Evolutionary conservation across 192 early-diverging fungal species (phyloP).

Genomic region (Gaertneriomyces semiglobifer): DNA sequence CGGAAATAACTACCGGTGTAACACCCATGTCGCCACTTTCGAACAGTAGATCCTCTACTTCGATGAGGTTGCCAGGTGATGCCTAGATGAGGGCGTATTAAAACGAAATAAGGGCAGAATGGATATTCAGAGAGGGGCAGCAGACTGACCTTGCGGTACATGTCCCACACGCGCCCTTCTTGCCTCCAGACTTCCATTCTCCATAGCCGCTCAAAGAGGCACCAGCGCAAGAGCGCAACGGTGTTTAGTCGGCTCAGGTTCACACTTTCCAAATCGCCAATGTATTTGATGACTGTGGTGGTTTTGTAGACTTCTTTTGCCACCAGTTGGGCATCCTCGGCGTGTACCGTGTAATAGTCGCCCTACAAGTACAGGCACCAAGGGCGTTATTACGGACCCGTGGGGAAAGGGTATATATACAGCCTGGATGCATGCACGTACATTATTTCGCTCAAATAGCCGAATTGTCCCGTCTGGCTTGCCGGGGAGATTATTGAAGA

Average conservation of each 20-base stretch:
- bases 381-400: not conserved
- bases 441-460: constrained; percentile 67
- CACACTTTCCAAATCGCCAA: constrained; percentile 44
- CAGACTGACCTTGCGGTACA: constrained; percentile 26
- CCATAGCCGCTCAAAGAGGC: constrained; percentile 69
- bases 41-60: constrained; percentile 89
- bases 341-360: constrained; percentile 87
- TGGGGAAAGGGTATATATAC: constrained; percentile 14
- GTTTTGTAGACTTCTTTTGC: constrained; percentile 89
- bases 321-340: constrained; percentile 82
- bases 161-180: constrained; percentile 31
- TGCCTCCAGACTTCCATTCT: constrained; percentile 81
- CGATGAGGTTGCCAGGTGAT: constrained; percentile 93
- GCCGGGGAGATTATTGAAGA: too few relatives aligned
- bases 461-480: constrained; percentile 58
- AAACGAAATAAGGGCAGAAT: too few relatives aligned
- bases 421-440: constrained; percentile 33
- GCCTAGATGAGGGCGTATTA: too few relatives aligned
- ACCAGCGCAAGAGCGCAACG: constrained; percentile 74
- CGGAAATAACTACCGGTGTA: constrained; percentile 78
- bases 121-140: not conserved
- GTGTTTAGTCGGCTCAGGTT: constrained; percentile 51
- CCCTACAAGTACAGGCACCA: constrained; percentile 11
- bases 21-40: constrained; percentile 63
- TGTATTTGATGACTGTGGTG: constrained; percentile 83